Base-by-base conservation (phyloP, 169 alveolate species). In the Blepharisma undulans region DNA sequence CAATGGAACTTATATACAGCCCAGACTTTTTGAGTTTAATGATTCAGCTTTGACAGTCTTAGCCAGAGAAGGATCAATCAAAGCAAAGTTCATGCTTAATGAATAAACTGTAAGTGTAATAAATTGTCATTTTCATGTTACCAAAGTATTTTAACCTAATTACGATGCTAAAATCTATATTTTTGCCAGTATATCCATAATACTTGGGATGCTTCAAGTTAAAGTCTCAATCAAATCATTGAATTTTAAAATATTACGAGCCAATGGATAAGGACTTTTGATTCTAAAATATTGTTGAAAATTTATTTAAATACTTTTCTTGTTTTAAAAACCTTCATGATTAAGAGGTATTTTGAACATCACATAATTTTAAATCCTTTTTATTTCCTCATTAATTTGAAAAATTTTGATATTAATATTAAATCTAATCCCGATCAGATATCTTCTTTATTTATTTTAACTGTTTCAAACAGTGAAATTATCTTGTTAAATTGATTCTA, bases 1-100 rank as follows among this genome's bases (percentile, higher is more conserved):
- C 14, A 27, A 29, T 22, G 86, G 86, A 34, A 27, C 71, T 29
- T 78, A 29, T 78, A 29, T 78, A 0, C 86, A 78, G 60, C 86
- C 86, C 16, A 78, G 86, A 32, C 34, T 78, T 29, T 78, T 78
- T 78, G 86, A 78, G 29, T 78, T 78, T 78, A 78, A 32, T 32
- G 86, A 78, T 78, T 78, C 86, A 48, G 66, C 66, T 0, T 48
- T 48, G 14, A 48, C 66, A 48, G 66, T 48, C 66, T 10, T 48
- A 48, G 66, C 66, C 7, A 48, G 66, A 48, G 66, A 48, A 48
- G 66, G 66, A 48, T 48, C 66, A 48, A 48, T 48, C 66, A 48
- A 48, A 48, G 66, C 66, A 48, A 48, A 18, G 66, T 48, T 48
- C 66, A 48, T 48, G 66, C 66, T 48, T 48, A 48, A 48, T 48